phyloP scores from a whole-genome alignment of 225 moss, liverwort and hornwort species.

The Pseudisothecium myosuroides region DNA sequence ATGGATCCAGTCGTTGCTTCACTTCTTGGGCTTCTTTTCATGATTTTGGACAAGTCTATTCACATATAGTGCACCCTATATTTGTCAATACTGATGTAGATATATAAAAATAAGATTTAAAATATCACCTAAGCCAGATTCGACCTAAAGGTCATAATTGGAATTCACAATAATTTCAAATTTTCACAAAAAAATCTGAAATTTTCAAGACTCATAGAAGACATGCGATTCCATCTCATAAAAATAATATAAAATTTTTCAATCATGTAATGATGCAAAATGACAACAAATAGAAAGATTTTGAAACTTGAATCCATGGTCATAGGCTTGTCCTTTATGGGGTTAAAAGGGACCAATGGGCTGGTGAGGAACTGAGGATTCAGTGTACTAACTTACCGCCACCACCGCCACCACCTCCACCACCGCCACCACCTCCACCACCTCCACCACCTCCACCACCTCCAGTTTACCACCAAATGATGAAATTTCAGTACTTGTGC shows the following conservation, averaged over 20 bases:
- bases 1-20: rapidly evolving
- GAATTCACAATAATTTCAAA: background rate
- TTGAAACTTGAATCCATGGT: background rate
- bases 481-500: background rate
- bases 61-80: background rate
- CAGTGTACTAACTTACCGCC: no score
- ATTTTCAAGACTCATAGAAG: no score
- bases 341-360: background rate
- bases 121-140: rapidly evolving
- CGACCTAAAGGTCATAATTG: rapidly evolving
- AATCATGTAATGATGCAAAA: background rate
- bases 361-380: background rate
- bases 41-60: background rate
- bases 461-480: background rate
- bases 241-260: background rate
- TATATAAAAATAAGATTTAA: background rate
- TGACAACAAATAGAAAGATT: background rate
- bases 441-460: background rate
- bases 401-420: no score
- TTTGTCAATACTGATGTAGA: background rate
- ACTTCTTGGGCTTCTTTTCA: background rate
- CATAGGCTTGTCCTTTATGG: background rate
- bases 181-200: background rate
- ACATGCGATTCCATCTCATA: background rate
- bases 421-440: background rate